phyloP scores from a whole-genome alignment of 768 basidiomycete species.

The Neoboletus subvelutipes region DNA sequence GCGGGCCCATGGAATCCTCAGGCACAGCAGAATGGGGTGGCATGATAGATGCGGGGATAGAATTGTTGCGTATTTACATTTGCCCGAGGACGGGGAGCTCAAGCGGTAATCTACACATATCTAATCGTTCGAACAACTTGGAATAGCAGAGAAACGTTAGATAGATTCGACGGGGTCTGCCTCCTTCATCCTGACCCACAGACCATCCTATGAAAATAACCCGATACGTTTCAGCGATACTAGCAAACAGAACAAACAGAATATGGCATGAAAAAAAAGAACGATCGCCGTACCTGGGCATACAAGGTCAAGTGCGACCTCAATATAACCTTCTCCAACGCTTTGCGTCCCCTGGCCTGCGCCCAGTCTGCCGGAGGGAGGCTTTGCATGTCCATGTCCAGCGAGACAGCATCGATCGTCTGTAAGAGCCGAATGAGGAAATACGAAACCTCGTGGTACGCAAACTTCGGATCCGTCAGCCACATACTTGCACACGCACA shows the following conservation, averaged over 20 bases:
- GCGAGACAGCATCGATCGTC: no score
- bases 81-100: background rate
- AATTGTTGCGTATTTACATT: background rate
- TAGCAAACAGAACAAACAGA: no score
- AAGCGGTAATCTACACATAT: conserved; percentile 31
- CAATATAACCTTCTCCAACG: conserved; percentile 40
- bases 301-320: conserved; percentile 44
- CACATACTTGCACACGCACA: no score
- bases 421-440: no score
- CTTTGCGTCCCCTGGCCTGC: conserved; percentile 35
- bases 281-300: conserved; percentile 33
- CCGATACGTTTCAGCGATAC: background rate
- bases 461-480: no score
- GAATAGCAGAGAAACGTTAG: background rate
- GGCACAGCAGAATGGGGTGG: conserved; percentile 12
- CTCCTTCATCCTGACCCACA: conserved; percentile 29
- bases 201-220: conserved; percentile 14
- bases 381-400: conserved; percentile 39
- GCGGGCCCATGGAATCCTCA: conserved; percentile 84
- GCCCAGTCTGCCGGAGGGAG: conserved; percentile 36
- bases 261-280: background rate
- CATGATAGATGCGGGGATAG: conserved; percentile 17
- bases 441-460: no score
- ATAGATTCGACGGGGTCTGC: conserved; percentile 2
- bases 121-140: conserved; percentile 28